Evolutionary conservation across 306 rosid genomes (phyloP), one percentile per base, ranked within the genome.

Genomic region (Lupinus albus): DNA sequence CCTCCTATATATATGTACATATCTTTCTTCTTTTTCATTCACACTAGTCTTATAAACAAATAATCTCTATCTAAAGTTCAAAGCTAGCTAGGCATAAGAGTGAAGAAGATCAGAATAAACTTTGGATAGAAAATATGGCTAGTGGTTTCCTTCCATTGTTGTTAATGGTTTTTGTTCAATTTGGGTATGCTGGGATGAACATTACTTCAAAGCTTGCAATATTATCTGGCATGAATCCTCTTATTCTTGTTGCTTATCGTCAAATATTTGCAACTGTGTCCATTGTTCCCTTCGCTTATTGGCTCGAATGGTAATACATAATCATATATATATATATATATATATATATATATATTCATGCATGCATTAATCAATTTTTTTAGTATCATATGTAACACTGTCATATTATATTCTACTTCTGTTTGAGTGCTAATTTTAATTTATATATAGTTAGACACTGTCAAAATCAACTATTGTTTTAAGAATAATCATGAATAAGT

Each of bases 201-300:
- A 81, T 90, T 2, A 88, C 80, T 4, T 88, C 99, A n/a, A 90
- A 89, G 87, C 88, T 93, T 35, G 99, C 99, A 0, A 50, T 93
- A 32, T 74, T 80, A 41, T 75, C 91, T 50, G 91, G 91, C 36
- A 86, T 90, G 97, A 78, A 79, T 60, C 97, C 97, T 7, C 68
- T 90, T 1, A 74, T 93, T 30, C 96, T 93, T 11, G 99, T 84
- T 32, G 85, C 94, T 36, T 93, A 93, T 42, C 76, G 99, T 0
- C 99, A 89, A 73, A 59, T 93, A 41, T 88, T 93, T 68, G 99
- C 88, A 0, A 78, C 91, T 8, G 1, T 62, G 0, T 75, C 91
- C 81, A 83, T 93, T 38, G 87, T 82, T 69, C 99, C 99, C 28
- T 77, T 88, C 13, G 92, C 97, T 64, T 86, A 70, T 41, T 76